A percentile compares a stretch with the other conserved stretches of the same genome.
phyloP scores from a whole-genome alignment of 2,329 filamentous ascomycete genomes.

The Microdochium nivale region DNA sequence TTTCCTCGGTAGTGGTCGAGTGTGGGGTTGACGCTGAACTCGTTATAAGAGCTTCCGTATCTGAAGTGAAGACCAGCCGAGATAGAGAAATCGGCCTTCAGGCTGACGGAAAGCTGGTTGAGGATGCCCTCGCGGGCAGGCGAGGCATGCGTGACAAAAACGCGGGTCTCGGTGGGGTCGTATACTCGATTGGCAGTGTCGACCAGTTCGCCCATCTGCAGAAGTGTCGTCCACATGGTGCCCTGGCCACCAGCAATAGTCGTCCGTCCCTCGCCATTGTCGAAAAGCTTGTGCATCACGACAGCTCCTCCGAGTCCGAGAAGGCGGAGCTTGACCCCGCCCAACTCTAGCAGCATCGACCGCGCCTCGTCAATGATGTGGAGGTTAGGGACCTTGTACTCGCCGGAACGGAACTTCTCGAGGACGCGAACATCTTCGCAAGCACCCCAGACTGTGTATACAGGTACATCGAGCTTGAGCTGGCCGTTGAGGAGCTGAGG shows the following conservation, averaged over 20 bases:
- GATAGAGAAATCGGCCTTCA: slow-evolving; percentile 97
- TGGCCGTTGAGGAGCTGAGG: slow-evolving; percentile 80
- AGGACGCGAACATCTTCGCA: slow-evolving; percentile 96
- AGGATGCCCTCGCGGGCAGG: slow-evolving; percentile 92
- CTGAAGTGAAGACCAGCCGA: slow-evolving; percentile 97
- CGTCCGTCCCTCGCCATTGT: slow-evolving; percentile 94
- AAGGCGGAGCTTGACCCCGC: slow-evolving; percentile 89
- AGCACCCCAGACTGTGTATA: slow-evolving; percentile 98
- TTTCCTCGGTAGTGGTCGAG: slow-evolving; percentile 98
- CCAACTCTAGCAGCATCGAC: slow-evolving; percentile 88
- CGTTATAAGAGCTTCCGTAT: slow-evolving; percentile 98
- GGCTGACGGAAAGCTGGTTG: slow-evolving; percentile 92
- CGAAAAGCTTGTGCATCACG: slow-evolving; percentile 99
- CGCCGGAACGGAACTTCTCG: slow-evolving; percentile 93
- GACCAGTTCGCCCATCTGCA: slow-evolving; percentile 97
- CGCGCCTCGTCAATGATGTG: slow-evolving; percentile 98
- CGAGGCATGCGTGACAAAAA: slow-evolving; percentile 95
- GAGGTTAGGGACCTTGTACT: slow-evolving; percentile 96
- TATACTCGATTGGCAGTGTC: slow-evolving; percentile 98
- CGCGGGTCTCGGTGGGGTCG: slow-evolving; percentile 91
- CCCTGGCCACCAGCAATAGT: slow-evolving; percentile 97
- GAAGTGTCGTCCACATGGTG: slow-evolving; percentile 97
- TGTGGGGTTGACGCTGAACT: slow-evolving; percentile 97
- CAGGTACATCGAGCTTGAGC: slow-evolving; percentile 86
- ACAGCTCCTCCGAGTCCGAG: slow-evolving; percentile 91